These are phyloP conservation scores for Colletotrichum australisinense DNA, from an alignment of 2,329 filamentous ascomycete species.

Conservation along the genomic window DNA sequence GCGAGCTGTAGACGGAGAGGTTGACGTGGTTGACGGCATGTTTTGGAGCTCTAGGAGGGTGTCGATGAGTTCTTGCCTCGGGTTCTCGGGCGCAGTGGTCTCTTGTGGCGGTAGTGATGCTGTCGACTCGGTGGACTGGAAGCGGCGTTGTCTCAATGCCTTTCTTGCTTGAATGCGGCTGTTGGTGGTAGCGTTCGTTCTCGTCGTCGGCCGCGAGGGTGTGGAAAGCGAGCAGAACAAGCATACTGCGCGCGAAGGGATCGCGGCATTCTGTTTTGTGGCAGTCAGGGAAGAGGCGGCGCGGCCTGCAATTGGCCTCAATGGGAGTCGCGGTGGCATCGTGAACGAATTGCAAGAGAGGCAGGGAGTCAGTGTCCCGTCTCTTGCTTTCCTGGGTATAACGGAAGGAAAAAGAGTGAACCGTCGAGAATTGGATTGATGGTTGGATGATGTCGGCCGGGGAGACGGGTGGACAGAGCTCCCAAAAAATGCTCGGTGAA, in stretches of 20 bases:
- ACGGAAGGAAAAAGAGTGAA: neutral
- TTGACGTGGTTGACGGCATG: constrained; percentile 72
- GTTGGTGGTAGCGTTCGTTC: neutral
- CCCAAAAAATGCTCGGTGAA: constrained; percentile 10
- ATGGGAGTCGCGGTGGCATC: constrained; percentile 45
- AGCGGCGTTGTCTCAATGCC: constrained; percentile 12
- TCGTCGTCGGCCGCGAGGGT: constrained; percentile 1
- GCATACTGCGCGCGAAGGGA: constrained; percentile 26
- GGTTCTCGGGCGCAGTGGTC: constrained; percentile 39
- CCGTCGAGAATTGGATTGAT: neutral
- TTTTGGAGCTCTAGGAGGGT: constrained; percentile 70
- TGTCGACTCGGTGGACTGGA: constrained; percentile 23
- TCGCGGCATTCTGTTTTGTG: constrained; percentile 20
- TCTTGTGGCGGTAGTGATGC: neutral
- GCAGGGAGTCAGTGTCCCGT: neutral
- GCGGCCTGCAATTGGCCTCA: constrained; percentile 41
- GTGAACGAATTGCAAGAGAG: neutral
- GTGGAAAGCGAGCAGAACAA: constrained; percentile 37
- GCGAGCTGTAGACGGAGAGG: constrained; percentile 79
- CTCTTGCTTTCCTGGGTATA: neutral
- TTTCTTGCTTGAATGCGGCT: neutral
- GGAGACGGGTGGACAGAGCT: constrained; percentile 27
- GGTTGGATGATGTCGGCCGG: neutral
- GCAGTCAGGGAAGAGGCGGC: constrained; percentile 27
- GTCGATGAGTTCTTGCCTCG: constrained; percentile 66